Conservation (phyloP, 2,329 filamentous ascomycete genomes). For the Huntiella decipiens region DNA sequence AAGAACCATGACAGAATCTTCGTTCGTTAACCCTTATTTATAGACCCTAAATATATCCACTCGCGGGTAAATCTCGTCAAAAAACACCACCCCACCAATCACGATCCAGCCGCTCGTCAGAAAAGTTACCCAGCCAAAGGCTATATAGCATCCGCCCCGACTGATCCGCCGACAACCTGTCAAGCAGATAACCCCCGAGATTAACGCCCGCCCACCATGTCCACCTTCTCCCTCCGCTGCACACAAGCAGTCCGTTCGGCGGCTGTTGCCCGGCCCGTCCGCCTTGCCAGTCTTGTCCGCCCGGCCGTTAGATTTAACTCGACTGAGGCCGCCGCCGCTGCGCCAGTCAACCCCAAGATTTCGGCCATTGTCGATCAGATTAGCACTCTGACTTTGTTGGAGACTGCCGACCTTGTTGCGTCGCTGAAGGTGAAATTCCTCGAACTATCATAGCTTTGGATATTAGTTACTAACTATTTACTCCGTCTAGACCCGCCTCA, state of each 20-base stretch:
- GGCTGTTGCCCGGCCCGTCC: conserved; percentile 25
- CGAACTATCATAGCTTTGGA: background rate
- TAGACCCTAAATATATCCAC: too few species aligned
- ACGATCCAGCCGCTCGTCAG: background rate
- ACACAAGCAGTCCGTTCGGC: conserved; percentile 22
- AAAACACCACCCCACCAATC: background rate
- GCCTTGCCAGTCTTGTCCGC: conserved; percentile 21
- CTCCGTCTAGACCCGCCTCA: conserved; percentile 31
- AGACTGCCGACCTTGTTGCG: conserved; percentile 90
- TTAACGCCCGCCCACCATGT: conserved; percentile 4
- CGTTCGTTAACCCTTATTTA: too few species aligned
- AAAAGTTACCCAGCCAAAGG: background rate
- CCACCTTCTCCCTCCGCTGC: conserved; percentile 10
- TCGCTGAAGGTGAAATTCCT: conserved; percentile 63
- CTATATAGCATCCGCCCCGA: background rate
- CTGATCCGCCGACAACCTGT: too few species aligned
- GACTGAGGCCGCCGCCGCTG: conserved; percentile 42
- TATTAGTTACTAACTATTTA: background rate
- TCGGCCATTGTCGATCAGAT: conserved; percentile 92
- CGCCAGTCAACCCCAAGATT: conserved; percentile 69
- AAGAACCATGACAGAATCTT: too few species aligned
- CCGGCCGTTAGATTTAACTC: conserved; percentile 56
- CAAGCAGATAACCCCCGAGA: background rate
- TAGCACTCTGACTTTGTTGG: conserved; percentile 88
- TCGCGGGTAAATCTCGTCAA: background rate